A percentile compares a stretch with the other conserved stretches of the same genome.
Evolutionary conservation across 139 green algal species (phyloP).

Genomic region (Chlorella sp.): DNA sequence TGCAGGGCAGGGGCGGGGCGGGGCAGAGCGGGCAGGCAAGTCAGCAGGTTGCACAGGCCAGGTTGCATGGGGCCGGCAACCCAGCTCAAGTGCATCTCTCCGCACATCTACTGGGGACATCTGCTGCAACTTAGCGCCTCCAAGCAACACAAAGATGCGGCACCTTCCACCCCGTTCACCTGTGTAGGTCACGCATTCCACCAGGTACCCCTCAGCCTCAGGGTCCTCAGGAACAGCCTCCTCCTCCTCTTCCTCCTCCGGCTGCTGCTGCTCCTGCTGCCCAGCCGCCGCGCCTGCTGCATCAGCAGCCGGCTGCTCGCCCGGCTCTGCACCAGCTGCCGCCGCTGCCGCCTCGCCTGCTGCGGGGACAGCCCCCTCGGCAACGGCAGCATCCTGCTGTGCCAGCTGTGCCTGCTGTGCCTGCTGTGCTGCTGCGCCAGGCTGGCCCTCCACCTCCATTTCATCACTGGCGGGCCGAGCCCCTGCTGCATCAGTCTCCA

Average conservation of each 20-base stretch:
- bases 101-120: too few relatives aligned
- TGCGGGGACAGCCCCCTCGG: not conserved
- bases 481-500: conserved; percentile 9
- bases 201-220: conserved; percentile 60
- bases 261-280: not conserved
- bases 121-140: not conserved
- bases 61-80: not conserved
- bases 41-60: not conserved
- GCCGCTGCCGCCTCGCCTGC: not conserved
- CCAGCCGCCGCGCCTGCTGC: not conserved
- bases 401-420: not conserved
- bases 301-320: not conserved
- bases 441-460: conserved; percentile 18
- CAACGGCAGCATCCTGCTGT: not conserved
- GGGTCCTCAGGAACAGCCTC: conserved; percentile 11
- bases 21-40: not conserved
- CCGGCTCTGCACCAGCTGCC: conserved; percentile 7
- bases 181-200: conserved; percentile 63
- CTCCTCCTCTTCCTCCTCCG: conserved; percentile 10
- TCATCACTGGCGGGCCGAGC: not conserved
- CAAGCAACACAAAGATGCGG: not conserved
- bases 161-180: not conserved
- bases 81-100: not conserved
- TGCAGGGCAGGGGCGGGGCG: conserved; percentile 53
- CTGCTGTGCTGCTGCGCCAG: conserved; percentile 10